A percentile compares a stretch with the other conserved stretches of the same genome.
These are phyloP conservation scores for Castanea mollissima DNA, from an alignment of 306 rosid species.

Conservation along the genomic window DNA sequence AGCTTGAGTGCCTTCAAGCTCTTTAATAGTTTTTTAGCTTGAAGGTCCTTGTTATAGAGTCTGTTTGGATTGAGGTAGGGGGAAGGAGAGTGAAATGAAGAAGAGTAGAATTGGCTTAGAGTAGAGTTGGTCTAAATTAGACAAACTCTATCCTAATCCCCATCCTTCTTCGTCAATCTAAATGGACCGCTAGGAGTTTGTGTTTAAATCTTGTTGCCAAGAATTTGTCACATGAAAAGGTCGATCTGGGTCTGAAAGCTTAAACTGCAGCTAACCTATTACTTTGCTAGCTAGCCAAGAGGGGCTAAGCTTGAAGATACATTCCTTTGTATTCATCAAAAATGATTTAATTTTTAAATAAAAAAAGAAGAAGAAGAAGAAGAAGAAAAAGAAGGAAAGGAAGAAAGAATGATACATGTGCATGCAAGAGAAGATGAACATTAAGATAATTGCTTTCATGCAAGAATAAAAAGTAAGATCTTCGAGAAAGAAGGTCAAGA, in stretches of 20 bases:
- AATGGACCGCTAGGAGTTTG: neutral
- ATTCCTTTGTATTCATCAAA: neutral
- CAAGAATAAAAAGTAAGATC: neutral
- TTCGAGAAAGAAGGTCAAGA: neutral
- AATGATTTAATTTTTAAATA: too few species aligned
- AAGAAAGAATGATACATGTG: neutral
- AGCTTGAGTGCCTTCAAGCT: neutral
- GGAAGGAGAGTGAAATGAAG: too few species aligned
- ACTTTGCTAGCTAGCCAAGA: neutral
- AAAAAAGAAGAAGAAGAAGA: neutral
- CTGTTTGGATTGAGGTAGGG: too few species aligned
- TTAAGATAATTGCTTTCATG: neutral
- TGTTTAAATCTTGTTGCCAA: neutral
- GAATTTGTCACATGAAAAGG: neutral
- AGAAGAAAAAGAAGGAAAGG: neutral
- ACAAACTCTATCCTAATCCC: fast-evolving
- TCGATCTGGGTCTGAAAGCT: neutral
- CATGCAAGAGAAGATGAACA: conserved; percentile 7
- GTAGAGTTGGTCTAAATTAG: too few species aligned
- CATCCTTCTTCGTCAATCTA: too few species aligned
- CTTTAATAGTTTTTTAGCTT: too few species aligned
- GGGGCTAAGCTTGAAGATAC: neutral
- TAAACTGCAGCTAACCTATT: neutral
- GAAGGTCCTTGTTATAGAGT: too few species aligned
- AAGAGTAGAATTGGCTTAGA: too few species aligned